These are phyloP conservation scores for Penicillium nucicola DNA, from an alignment of 495 filamentous ascomycete species.

Conservation along the genomic window DNA sequence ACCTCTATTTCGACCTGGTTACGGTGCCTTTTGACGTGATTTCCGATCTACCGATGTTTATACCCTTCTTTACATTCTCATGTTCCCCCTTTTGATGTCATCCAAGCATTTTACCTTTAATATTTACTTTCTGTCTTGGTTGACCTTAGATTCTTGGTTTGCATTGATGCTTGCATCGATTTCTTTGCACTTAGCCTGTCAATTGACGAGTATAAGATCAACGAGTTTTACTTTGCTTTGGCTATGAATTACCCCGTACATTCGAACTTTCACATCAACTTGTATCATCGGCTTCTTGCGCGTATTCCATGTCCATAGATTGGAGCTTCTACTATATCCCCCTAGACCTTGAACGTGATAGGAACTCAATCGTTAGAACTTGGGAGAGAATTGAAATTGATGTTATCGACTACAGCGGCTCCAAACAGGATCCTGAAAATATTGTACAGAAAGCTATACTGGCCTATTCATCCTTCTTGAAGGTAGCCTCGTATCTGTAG, in stretches of 20 bases:
- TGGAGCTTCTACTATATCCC: background rate
- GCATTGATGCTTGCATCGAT: slow-evolving; percentile 11
- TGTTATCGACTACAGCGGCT: slow-evolving; percentile 10
- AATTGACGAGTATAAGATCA: slow-evolving; percentile 8
- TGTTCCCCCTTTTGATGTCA: slow-evolving; percentile 10
- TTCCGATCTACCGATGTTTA: slow-evolving; percentile 26
- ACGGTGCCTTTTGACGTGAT: slow-evolving; percentile 22
- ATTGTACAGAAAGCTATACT: slow-evolving; percentile 21
- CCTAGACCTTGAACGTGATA: too few relatives aligned
- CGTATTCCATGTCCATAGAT: background rate
- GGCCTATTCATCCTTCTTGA: slow-evolving; percentile 17
- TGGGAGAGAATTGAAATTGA: slow-evolving; percentile 5
- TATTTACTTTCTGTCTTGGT: slow-evolving; percentile 9
- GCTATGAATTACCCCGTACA: background rate
- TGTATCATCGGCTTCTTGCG: too few relatives aligned
- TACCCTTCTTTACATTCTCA: slow-evolving; percentile 23
- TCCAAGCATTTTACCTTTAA: slow-evolving; percentile 11
- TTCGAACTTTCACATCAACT: background rate
- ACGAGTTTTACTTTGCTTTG: slow-evolving; percentile 2
- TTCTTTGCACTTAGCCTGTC: slow-evolving; percentile 4
- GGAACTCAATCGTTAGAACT: background rate
- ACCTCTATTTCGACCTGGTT: slow-evolving; percentile 4
- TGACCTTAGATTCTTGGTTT: slow-evolving; percentile 7
- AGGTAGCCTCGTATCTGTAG: slow-evolving; percentile 43
- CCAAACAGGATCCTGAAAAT: slow-evolving; percentile 5